Evolutionary conservation across 2,329 filamentous ascomycete genomes (phyloP), one percentile per base, ranked within the genome.

Genomic region (Diaporthe batatas): DNA sequence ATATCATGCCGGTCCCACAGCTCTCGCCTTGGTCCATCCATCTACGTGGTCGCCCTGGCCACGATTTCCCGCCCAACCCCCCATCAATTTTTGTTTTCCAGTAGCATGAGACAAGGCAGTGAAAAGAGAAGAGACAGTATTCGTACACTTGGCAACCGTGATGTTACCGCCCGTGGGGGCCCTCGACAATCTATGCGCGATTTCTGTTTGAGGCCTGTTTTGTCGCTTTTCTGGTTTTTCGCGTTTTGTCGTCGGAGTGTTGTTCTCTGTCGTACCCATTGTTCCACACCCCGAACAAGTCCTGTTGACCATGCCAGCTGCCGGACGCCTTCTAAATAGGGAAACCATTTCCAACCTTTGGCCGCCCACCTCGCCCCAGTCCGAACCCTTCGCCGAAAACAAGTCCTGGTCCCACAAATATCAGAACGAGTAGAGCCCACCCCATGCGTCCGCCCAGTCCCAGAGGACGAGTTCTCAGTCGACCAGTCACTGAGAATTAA

Each of bases 171-270:
- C 73, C 73, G 73, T 72, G 73, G 59, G 73, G 73, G 70, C 73
- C 65, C 70, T 70, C 67, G 65, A 70, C 70, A 68, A 51, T 74
- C 73, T 74, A 74, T 70, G 67, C 67, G 70, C 68, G 59, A 74
- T 67, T 54, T 68, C 64, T 68, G 68, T 55, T 57, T 49, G 71
- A 65, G 29, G 59, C 68, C 67, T 74, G 58, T 42, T 70, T 72
- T 72, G 70, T 53, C 70, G 70, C 70, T 62, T 67, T 69, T 68
- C 53, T 57, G 49, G 49, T 53, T 59, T 59, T 39, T 68, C 73
- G 71, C 70, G 57, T 58, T 65, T 72, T 68, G 70, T 59, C 57
- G 72, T 69, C 57, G 73, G 67, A 51, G 58, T 57, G 57, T 70
- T 57, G 51, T 44, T 62, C 47, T 70, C 67, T 70, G 58, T 68